phyloP scores from a whole-genome alignment of 2,329 filamentous ascomycete species.

The Botrytis squamosa region DNA sequence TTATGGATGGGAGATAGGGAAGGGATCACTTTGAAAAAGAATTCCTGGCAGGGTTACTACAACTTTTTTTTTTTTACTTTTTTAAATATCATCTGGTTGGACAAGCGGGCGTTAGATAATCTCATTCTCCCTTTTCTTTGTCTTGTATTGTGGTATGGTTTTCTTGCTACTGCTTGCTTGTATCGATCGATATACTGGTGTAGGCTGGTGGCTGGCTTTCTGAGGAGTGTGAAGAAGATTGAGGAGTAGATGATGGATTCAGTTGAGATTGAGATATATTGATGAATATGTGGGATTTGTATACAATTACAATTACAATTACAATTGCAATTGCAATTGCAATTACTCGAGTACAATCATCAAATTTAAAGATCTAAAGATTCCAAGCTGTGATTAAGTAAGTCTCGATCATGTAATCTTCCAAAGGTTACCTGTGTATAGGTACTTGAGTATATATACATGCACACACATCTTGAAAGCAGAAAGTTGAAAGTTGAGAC shows the following conservation, averaged over 20 bases:
- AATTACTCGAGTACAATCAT: background rate
- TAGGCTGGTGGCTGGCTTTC: no score
- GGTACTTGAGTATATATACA: no score
- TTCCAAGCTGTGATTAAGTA: no score
- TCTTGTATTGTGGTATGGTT: background rate
- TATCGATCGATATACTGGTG: background rate
- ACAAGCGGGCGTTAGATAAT: slow-evolving; percentile 13
- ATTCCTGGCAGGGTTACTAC: background rate
- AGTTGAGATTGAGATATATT: background rate
- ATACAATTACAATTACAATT: background rate
- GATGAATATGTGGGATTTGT: background rate
- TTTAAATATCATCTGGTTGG: slow-evolving; percentile 18
- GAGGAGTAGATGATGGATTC: background rate
- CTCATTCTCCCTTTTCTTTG: background rate
- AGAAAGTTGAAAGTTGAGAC: no score
- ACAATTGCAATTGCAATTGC: background rate
- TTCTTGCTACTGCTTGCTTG: background rate
- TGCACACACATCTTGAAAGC: no score
- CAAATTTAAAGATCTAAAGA: no score
- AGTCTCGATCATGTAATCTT: no score
- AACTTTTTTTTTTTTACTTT: background rate
- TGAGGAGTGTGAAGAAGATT: background rate
- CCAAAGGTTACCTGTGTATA: no score
- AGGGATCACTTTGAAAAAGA: background rate
- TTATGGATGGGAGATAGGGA: background rate